Conservation (phyloP, 257 asterid genomes). For the Sherardia arvensis region DNA sequence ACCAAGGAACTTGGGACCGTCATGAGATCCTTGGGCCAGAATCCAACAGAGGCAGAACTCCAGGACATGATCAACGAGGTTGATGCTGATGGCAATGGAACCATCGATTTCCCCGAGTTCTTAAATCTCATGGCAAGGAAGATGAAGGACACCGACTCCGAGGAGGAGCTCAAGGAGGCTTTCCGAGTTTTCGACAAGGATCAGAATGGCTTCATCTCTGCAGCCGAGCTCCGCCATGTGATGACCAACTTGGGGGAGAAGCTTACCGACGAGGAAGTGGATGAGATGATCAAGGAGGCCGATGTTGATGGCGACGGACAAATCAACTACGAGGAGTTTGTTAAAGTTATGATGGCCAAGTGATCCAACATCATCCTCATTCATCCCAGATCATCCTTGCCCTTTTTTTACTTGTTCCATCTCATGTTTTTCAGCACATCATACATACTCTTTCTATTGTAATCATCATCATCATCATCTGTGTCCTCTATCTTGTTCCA, state of each 20-base stretch:
- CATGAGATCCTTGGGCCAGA: slow-evolving; percentile 9
- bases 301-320: slow-evolving; percentile 6
- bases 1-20: slow-evolving; percentile 8
- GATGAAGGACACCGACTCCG: slow-evolving; percentile 9
- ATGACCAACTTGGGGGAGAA: slow-evolving; percentile 10
- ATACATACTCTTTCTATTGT: background rate
- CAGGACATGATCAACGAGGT: slow-evolving; percentile 9
- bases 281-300: slow-evolving; percentile 10
- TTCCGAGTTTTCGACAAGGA: slow-evolving; percentile 6
- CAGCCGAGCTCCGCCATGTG: slow-evolving; percentile 6
- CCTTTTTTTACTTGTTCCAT: too few relatives aligned
- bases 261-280: slow-evolving; percentile 7
- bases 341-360: slow-evolving; percentile 9
- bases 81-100: slow-evolving; percentile 9
- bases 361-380: too few relatives aligned
- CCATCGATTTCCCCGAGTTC: slow-evolving; percentile 1
- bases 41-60: slow-evolving; percentile 2
- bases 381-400: too few relatives aligned
- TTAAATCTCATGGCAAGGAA: slow-evolving; percentile 4
- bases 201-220: slow-evolving; percentile 7
- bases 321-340: slow-evolving; percentile 8
- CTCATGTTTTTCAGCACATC: background rate
- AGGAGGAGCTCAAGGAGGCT: slow-evolving; percentile 5
- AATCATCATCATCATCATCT: background rate
- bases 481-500: too few relatives aligned